phyloP scores from a whole-genome alignment of 2,329 filamentous ascomycete species.

The Penicillium thymicola region DNA sequence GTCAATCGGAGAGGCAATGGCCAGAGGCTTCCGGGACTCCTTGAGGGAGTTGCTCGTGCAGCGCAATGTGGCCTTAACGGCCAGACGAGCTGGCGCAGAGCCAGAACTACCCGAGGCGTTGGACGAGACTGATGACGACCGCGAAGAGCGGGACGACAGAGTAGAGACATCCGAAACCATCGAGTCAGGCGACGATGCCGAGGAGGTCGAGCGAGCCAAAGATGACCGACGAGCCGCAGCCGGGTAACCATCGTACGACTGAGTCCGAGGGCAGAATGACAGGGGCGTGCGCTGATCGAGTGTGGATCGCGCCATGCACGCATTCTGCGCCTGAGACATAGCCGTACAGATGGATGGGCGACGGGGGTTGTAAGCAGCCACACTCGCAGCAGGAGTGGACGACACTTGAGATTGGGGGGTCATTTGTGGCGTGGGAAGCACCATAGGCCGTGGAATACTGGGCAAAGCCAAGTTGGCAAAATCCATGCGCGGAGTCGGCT shows the following conservation, averaged over 20 bases:
- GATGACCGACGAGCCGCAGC: constrained; percentile 49
- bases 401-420: constrained; percentile 55
- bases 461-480: constrained; percentile 48
- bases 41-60: constrained; percentile 39
- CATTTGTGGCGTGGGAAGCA: constrained; percentile 60
- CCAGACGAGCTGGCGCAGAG: constrained; percentile 32
- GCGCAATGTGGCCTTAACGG: constrained; percentile 41
- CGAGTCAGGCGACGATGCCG: constrained; percentile 58
- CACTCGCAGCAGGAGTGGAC: constrained; percentile 62
- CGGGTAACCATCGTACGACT: constrained; percentile 49
- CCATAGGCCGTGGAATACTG: constrained; percentile 52
- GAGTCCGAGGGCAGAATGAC: constrained; percentile 34
- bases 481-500: constrained; percentile 48
- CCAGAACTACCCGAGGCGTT: constrained; percentile 35
- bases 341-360: constrained; percentile 58
- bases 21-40: constrained; percentile 36
- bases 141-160: constrained; percentile 53
- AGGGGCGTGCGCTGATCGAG: constrained; percentile 50
- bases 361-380: constrained; percentile 44
- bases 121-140: constrained; percentile 50
- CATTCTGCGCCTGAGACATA: constrained; percentile 56
- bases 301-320: constrained; percentile 54
- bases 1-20: constrained; percentile 39
- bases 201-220: constrained; percentile 52
- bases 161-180: constrained; percentile 60